Conservation (phyloP, 2,329 filamentous ascomycete species). For the Ophiocordyceps camponoti-leonardi region DNA sequence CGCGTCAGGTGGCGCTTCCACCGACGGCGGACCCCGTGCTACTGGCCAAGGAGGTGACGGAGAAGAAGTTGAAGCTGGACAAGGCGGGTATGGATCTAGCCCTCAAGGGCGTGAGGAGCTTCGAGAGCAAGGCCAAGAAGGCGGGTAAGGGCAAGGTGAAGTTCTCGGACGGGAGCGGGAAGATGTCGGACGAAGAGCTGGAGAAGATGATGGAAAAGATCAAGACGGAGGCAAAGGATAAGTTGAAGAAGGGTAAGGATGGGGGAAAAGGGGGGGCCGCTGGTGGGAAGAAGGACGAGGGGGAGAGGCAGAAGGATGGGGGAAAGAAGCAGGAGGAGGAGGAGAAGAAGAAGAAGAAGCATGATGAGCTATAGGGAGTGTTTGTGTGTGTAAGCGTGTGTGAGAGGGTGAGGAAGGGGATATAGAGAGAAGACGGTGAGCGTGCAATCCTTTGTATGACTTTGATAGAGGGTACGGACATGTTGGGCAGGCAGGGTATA, state of each 20-base stretch:
- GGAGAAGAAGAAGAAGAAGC: constrained; percentile 2
- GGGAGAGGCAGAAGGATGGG: constrained; percentile 9
- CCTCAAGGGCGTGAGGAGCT: constrained; percentile 43
- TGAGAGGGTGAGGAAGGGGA: neutral
- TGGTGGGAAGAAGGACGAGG: constrained; percentile 9
- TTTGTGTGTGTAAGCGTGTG: neutral
- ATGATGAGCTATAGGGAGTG: constrained; percentile 13
- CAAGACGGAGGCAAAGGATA: constrained; percentile 5
- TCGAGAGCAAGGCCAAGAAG: constrained; percentile 22
- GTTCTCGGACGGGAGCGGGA: constrained; percentile 23
- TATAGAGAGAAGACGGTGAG: neutral
- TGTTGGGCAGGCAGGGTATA: too few relatives aligned
- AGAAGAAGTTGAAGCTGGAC: constrained; percentile 53
- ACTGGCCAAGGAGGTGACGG: constrained; percentile 51
- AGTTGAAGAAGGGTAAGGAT: constrained; percentile 10
- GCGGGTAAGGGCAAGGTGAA: constrained; percentile 17
- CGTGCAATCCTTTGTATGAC: too few relatives aligned
- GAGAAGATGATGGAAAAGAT: constrained; percentile 28
- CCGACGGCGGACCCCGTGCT: constrained; percentile 60
- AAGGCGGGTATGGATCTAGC: constrained; percentile 53
- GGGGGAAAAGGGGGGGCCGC: constrained; percentile 10
- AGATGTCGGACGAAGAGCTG: constrained; percentile 25
- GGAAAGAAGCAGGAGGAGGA: constrained; percentile 11
- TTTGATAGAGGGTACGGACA: too few relatives aligned
- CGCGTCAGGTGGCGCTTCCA: constrained; percentile 52